Percentiles rank a stretch among this genome's conserved stretches.
phyloP scores from a whole-genome alignment of 1,139 yeast species.

The Debaryomycetaceae sp. region DNA sequence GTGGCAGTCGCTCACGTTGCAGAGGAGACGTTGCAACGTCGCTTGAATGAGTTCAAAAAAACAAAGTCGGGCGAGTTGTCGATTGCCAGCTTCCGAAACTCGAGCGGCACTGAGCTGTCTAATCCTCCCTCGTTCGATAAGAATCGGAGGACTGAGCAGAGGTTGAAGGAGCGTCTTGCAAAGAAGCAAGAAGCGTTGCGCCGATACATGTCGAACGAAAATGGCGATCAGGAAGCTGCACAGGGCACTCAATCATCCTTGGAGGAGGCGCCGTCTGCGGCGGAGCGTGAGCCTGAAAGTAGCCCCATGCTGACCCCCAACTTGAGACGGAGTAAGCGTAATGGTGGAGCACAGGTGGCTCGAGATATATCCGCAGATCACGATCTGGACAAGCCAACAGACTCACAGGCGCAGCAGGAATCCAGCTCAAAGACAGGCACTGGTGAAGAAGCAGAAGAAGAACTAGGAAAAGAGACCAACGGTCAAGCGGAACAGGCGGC shows the following conservation, averaged over 20 bases:
- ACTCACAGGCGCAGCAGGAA: too few species aligned
- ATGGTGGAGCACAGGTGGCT: background rate
- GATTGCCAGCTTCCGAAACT: conserved; percentile 57
- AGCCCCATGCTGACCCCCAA: background rate
- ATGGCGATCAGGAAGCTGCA: conserved; percentile 19
- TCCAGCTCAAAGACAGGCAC: too few species aligned
- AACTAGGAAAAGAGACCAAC: background rate
- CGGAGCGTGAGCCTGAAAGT: background rate
- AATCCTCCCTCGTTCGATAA: conserved; percentile 77
- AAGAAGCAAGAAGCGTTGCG: conserved; percentile 21
- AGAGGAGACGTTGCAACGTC: conserved; percentile 80
- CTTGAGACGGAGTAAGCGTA: background rate
- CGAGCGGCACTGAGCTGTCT: conserved; percentile 32
- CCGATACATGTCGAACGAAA: conserved; percentile 10
- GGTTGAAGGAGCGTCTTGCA: conserved; percentile 14
- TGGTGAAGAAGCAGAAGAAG: background rate
- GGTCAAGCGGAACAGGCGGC: background rate
- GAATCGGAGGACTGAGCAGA: conserved; percentile 27
- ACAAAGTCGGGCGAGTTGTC: conserved; percentile 70
- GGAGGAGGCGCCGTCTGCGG: background rate
- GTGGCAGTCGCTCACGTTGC: conserved; percentile 95
- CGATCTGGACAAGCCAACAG: background rate
- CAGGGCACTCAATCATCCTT: conserved; percentile 1
- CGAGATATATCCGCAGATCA: background rate
- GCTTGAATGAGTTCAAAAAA: conserved; percentile 76